phyloP scores from a whole-genome alignment of 352 stramenopile species.

The Lagenidium giganteum region DNA sequence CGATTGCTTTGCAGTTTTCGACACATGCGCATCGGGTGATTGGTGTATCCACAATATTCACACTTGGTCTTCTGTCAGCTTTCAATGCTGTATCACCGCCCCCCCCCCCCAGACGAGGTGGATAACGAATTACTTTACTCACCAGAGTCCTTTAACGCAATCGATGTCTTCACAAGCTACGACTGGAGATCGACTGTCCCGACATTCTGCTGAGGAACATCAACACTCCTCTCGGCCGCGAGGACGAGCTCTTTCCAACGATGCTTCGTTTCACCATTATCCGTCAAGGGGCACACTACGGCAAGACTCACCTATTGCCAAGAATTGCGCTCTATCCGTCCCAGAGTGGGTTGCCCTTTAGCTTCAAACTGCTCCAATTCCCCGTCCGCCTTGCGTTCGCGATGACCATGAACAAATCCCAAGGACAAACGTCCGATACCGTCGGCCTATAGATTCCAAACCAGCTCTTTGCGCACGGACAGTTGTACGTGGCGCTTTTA shows the following conservation, averaged over 20 bases:
- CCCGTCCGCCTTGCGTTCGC: slow-evolving; percentile 8
- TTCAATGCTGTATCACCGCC: too few species aligned
- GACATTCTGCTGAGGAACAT: slow-evolving; percentile 9
- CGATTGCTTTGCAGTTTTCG: too few species aligned
- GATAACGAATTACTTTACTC: too few species aligned
- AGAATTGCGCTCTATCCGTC: slow-evolving; percentile 5
- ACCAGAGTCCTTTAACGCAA: slow-evolving; percentile 12
- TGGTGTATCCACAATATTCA: too few species aligned
- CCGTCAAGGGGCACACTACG: too few species aligned
- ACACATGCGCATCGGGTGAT: too few species aligned
- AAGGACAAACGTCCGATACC: slow-evolving; percentile 4
- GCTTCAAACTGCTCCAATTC: slow-evolving; percentile 5
- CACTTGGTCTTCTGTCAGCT: too few species aligned
- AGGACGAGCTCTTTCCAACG: background rate
- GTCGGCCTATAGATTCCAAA: background rate
- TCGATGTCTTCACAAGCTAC: slow-evolving; percentile 6
- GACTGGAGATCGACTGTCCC: slow-evolving; percentile 3
- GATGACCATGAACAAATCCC: slow-evolving; percentile 14
- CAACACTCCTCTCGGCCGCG: background rate
- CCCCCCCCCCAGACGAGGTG: too few species aligned
- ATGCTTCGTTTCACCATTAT: background rate
- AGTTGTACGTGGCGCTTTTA: slow-evolving; percentile 10
- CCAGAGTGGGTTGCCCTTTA: background rate
- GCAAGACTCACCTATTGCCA: background rate
- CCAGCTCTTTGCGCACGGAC: slow-evolving; percentile 7